Evolutionary conservation across 2,329 filamentous ascomycete genomes (phyloP).

Genomic region (Aspergillus brasiliensis): DNA sequence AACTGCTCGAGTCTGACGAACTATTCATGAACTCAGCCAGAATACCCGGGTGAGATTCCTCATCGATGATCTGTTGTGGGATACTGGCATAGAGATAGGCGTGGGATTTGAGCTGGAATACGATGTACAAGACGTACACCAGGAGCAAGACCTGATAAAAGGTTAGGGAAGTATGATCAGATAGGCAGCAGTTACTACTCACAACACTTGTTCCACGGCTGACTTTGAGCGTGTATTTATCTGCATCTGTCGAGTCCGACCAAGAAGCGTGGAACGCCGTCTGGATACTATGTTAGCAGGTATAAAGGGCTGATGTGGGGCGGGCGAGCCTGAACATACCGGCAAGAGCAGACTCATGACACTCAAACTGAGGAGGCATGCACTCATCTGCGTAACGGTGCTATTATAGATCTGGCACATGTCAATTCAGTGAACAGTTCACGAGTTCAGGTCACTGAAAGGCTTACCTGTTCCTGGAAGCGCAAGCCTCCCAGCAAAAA

Average conservation of each 20-base stretch:
- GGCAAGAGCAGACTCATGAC: slow-evolving; percentile 87
- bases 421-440: background rate
- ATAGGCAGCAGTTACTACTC: slow-evolving; percentile 35
- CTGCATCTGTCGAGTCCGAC: slow-evolving; percentile 61
- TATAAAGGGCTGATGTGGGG: background rate
- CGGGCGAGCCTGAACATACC: slow-evolving; percentile 51
- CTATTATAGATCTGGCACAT: slow-evolving; percentile 77
- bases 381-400: slow-evolving; percentile 95
- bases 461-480: slow-evolving; percentile 75
- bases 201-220: slow-evolving; percentile 88
- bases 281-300: slow-evolving; percentile 36
- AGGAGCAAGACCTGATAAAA: slow-evolving; percentile 66
- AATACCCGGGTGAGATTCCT: slow-evolving; percentile 83
- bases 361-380: slow-evolving; percentile 84
- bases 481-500: slow-evolving; percentile 85
- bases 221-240: slow-evolving; percentile 74
- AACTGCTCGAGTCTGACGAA: slow-evolving; percentile 51
- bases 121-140: slow-evolving; percentile 78
- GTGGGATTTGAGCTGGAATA: slow-evolving; percentile 92
- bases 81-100: slow-evolving; percentile 91
- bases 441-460: background rate
- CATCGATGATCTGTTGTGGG: slow-evolving; percentile 88
- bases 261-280: slow-evolving; percentile 94
- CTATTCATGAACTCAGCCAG: slow-evolving; percentile 76
- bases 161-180: background rate